Conservation (phyloP, 345 rosid genomes). For the Eucalyptus urophylla region DNA sequence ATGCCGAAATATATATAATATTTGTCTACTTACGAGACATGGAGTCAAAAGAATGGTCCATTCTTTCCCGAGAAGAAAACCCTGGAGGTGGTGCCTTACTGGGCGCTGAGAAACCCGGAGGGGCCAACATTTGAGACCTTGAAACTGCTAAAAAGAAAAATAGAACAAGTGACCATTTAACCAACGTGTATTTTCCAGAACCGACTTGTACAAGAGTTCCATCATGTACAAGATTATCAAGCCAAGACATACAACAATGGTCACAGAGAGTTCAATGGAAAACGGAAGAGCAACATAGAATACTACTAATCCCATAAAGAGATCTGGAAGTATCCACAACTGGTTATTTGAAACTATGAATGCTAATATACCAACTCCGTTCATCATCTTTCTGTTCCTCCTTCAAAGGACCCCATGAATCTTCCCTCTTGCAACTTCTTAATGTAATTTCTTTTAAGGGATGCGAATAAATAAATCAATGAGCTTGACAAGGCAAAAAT, state of each 20-base stretch:
- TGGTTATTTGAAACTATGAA: background rate
- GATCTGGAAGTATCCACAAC: background rate
- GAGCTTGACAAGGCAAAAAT: background rate
- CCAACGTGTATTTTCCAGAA: background rate
- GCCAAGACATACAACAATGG: background rate
- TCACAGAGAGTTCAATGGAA: background rate
- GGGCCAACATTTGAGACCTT: conserved; percentile 63
- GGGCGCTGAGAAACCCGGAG: conserved; percentile 82
- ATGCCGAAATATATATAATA: background rate
- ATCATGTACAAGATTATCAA: background rate
- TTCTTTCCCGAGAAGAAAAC: conserved; percentile 60
- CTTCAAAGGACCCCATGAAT: background rate
- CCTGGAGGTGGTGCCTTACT: conserved; percentile 93
- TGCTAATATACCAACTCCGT: background rate
- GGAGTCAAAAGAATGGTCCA: conserved; percentile 29
- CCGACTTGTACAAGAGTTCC: background rate
- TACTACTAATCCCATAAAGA: background rate
- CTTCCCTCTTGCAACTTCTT: background rate
- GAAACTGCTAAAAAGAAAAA: conserved; percentile 16
- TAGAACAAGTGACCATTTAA: background rate
- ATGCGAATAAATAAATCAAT: background rate
- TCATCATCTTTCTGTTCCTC: background rate
- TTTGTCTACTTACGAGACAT: conserved; percentile 28
- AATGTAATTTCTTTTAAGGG: background rate
- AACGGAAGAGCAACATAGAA: background rate